Evolutionary conservation across 2,329 filamentous ascomycete genomes (phyloP), one percentile per base, ranked within the genome.

Genomic region (Phyllosticta citribraziliensis): DNA sequence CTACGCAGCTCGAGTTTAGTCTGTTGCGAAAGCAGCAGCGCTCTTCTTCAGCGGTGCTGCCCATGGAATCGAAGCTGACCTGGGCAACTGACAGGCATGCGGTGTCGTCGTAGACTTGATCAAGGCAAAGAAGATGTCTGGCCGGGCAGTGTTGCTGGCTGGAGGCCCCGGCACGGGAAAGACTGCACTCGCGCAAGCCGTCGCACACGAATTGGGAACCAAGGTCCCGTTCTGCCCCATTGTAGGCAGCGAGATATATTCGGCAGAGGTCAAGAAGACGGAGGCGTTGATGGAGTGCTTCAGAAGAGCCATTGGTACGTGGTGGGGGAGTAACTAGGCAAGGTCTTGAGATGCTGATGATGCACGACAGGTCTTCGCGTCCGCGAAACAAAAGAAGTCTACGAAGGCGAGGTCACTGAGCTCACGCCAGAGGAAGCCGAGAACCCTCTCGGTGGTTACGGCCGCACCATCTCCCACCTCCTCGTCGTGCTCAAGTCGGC

Each of bases 281-380:
- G 94, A 99, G 76, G 88, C 96, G 67, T 79, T 99, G 73, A 97
- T 97, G 94, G 94, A 99, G 82, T 97, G 97, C 79, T 99, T 99
- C 76, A 85, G 94, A 73, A 84, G 94, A 72, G 94, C 94, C 63
- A 99, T 99, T 74, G 94, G 93, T 83, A 77, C 24, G 69, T 62
- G 60, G 25, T 10, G 11, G 14, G 14, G 5, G 30, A 35, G 9
- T 20, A 24, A 10, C 11, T 6, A 20, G 33, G 50, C 9, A 17
- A 3, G 25, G 17, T 33, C 19, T 47, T 24, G 10, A 24, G 6
- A 33, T 47, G 30, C 55, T 60, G 17, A 63, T 60, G 17, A 63
- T 47, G 53, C 27, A 14, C n/a, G 8, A 9, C 19, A 84, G 82
- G 82, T 35, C 82, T 99, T 67, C 92, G 96, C 72, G 94, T 99